Percentiles rank a stretch among this genome's conserved stretches.
Conservation (phyloP, 2,329 filamentous ascomycete species). For the Colletotrichum sp. region DNA sequence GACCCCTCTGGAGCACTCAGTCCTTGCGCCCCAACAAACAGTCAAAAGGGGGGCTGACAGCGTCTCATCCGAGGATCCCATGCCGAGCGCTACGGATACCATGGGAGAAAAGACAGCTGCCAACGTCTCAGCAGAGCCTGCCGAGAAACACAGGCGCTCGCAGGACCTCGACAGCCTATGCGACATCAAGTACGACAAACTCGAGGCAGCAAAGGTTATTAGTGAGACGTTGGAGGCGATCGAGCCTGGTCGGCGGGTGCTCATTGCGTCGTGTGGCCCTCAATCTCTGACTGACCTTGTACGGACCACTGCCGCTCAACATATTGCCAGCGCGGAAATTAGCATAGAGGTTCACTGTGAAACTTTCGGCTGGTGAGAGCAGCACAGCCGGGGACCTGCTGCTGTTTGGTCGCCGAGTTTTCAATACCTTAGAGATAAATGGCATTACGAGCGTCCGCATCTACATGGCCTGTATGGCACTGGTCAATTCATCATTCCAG, state of each 20-base stretch:
- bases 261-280: neutral
- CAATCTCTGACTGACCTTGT: neutral
- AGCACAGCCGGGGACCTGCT: neutral
- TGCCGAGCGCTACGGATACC: neutral
- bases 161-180: neutral
- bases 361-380: neutral
- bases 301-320: neutral
- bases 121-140: neutral
- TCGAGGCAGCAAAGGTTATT: neutral
- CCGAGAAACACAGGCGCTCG: neutral
- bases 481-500: neutral
- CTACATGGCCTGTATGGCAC: neutral
- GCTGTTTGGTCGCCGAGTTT: neutral
- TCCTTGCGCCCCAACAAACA: neutral
- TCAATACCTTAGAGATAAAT: neutral
- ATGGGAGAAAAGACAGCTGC: neutral
- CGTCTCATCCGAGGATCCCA: neutral
- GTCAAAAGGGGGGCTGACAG: neutral
- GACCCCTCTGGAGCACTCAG: neutral
- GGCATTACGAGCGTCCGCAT: neutral
- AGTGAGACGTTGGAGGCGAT: neutral
- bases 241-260: neutral
- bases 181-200: neutral
- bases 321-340: neutral
- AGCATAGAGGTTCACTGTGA: slow-evolving; percentile 5